Evolutionary conservation across 139 green algal species (phyloP).

Genomic region (Coccomyxa sp.): DNA sequence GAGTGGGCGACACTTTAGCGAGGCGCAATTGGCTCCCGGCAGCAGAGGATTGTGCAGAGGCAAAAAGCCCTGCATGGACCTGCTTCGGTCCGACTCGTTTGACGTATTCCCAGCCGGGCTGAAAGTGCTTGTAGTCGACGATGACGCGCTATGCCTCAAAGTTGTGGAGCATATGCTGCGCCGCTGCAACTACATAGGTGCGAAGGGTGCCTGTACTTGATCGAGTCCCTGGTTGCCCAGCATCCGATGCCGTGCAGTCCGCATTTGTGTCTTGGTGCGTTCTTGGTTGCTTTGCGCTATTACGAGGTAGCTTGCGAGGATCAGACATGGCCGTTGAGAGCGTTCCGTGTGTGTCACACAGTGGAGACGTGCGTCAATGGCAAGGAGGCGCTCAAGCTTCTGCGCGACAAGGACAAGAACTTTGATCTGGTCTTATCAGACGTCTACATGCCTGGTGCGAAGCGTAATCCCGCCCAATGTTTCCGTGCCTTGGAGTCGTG

Average conservation of each 20-base stretch:
- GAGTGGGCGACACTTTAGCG: too few relatives aligned
- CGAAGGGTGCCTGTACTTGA: background rate
- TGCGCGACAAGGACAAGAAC: slow-evolving; percentile 50
- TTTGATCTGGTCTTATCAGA: slow-evolving; percentile 96
- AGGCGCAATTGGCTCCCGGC: too few relatives aligned
- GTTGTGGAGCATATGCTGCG: slow-evolving; percentile 88
- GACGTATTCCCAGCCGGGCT: slow-evolving; percentile 44
- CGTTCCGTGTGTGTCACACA: slow-evolving; percentile 6
- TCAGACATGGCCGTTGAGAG: too few relatives aligned
- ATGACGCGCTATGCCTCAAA: slow-evolving; percentile 90
- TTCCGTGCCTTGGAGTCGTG: background rate
- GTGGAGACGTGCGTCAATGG: slow-evolving; percentile 53
- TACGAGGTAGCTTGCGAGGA: too few relatives aligned
- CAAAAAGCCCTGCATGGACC: too few relatives aligned
- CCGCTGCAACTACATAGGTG: slow-evolving; percentile 84
- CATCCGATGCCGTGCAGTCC: background rate
- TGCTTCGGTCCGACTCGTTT: background rate
- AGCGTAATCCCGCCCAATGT: background rate
- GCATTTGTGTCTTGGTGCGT: too few relatives aligned
- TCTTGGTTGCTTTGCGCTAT: too few relatives aligned
- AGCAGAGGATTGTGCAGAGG: too few relatives aligned
- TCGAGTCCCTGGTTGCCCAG: background rate
- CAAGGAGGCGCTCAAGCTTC: slow-evolving; percentile 49
- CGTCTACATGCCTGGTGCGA: slow-evolving; percentile 91
- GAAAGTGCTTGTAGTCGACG: slow-evolving; percentile 87